A percentile compares a stretch with the other conserved stretches of the same genome.
These are phyloP conservation scores for Piromyces finnis DNA, from an alignment of 192 early-diverging fungal genomes.

Conservation along the genomic window DNA sequence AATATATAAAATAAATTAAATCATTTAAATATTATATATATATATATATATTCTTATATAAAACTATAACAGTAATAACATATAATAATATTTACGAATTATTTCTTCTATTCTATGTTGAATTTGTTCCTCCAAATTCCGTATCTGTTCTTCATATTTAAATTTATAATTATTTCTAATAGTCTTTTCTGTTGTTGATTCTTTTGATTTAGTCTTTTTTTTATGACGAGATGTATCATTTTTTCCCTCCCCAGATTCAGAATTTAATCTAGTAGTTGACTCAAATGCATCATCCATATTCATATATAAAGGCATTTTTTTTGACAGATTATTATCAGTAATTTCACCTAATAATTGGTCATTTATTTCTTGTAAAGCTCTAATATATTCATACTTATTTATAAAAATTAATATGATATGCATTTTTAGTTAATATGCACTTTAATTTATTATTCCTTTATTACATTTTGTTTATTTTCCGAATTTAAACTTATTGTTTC, in stretches of 20 bases:
- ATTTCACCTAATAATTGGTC: background rate
- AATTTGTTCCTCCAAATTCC: background rate
- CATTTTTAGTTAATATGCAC: no score
- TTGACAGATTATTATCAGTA: background rate
- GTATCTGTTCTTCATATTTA: background rate
- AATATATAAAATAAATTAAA: no score
- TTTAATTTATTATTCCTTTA: no score
- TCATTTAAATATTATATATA: no score
- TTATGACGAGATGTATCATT: background rate
- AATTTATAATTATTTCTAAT: background rate
- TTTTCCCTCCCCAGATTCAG: background rate
- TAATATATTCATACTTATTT: background rate
- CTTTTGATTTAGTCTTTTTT: background rate
- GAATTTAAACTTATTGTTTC: background rate
- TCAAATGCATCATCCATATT: background rate
- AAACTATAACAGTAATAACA: no score
- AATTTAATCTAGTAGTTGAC: background rate
- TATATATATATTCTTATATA: no score
- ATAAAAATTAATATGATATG: no score
- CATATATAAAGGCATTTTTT: background rate
- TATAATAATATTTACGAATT: background rate
- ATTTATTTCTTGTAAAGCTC: background rate
- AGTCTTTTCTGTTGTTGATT: background rate
- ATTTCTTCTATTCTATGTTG: background rate
- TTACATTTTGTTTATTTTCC: background rate